Conservation (phyloP, 345 rosid genomes). For the Citrus unshiu region DNA sequence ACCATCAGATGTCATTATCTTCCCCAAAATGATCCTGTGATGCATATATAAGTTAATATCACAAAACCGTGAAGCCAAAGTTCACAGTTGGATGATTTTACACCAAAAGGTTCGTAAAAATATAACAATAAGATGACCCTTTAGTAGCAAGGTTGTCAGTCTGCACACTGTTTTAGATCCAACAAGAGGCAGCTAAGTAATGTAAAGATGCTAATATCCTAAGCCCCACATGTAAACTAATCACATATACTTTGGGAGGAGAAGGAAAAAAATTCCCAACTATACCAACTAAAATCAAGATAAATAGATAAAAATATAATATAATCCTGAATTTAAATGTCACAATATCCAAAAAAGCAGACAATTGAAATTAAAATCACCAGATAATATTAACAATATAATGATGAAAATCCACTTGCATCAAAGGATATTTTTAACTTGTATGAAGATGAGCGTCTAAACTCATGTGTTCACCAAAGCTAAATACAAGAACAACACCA, state of each 20-base stretch:
- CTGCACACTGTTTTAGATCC: conserved; percentile 11
- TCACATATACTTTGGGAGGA: background rate
- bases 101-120: conserved; percentile 20
- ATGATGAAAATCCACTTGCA: background rate
- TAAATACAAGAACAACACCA: background rate
- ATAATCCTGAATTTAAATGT: background rate
- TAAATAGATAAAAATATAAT: background rate
- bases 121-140: conserved; percentile 21
- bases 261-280: background rate
- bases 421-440: background rate
- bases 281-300: background rate
- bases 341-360: background rate
- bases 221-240: background rate
- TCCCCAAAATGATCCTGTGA: conserved; percentile 98
- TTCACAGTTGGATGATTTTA: conserved; percentile 25
- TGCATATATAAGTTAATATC: conserved; percentile 43
- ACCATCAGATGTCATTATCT: conserved; percentile 86
- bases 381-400: background rate
- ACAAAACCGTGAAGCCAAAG: conserved; percentile 30
- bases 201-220: conserved; percentile 9
- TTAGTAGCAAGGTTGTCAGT: conserved; percentile 8
- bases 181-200: conserved; percentile 1
- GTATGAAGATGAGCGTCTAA: background rate
- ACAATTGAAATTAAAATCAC: background rate
- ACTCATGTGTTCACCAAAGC: background rate